These are phyloP conservation scores for Alternaria solani DNA, from an alignment of 2,329 filamentous ascomycete genomes.

Conservation along the genomic window DNA sequence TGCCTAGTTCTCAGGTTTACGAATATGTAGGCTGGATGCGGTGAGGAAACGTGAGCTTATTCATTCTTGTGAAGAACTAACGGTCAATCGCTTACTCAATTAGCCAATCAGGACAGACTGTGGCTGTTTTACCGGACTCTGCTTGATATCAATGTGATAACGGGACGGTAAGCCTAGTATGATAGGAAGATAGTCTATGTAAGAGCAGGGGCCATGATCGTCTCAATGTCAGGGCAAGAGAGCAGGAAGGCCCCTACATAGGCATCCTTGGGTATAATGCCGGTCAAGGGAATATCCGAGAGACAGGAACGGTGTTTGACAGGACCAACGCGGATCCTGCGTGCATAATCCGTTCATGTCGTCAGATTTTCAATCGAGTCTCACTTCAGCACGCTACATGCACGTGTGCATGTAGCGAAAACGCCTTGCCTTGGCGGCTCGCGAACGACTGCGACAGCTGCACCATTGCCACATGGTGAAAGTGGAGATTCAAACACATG, in stretches of 20 bases:
- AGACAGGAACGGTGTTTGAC: constrained; percentile 1
- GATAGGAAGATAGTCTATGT: constrained; percentile 10
- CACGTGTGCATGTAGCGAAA: neutral
- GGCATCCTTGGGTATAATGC: constrained; percentile 5
- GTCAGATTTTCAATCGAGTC: neutral
- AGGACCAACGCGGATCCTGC: neutral
- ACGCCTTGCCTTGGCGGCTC: constrained; percentile 1
- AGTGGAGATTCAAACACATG: constrained; percentile 6
- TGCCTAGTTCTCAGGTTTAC: neutral
- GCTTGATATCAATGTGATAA: constrained; percentile 4
- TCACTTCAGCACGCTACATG: neutral
- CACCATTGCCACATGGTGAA: constrained; percentile 17
- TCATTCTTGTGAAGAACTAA: constrained; percentile 13
- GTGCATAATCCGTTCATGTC: constrained; percentile 6
- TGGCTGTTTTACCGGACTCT: constrained; percentile 15
- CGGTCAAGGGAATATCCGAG: neutral
- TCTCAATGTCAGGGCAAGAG: constrained; percentile 13
- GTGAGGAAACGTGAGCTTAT: constrained; percentile 14
- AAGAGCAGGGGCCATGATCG: constrained; percentile 6
- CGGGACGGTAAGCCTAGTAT: constrained; percentile 17
- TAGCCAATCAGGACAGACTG: constrained; percentile 11
- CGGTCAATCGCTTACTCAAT: constrained; percentile 22
- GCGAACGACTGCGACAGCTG: constrained; percentile 5
- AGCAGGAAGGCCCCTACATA: neutral
- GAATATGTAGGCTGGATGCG: constrained; percentile 5